Base-by-base conservation (phyloP, 2,329 filamentous ascomycete species). In the Fusarium poae region DNA sequence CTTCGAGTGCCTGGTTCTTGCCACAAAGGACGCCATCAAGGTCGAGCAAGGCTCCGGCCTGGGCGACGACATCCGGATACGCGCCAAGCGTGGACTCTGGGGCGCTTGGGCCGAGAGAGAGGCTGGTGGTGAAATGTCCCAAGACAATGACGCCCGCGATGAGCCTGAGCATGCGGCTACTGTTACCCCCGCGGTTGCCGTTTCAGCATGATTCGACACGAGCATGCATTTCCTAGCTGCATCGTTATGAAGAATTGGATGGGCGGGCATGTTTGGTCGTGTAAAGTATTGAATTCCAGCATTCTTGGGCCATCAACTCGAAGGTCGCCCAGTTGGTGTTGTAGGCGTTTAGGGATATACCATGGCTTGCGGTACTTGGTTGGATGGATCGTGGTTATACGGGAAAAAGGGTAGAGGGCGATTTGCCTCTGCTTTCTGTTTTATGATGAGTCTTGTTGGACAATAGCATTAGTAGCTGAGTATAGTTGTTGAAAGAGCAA, bases 1-100 rank as follows among this genome's bases (percentile, higher is more conserved):
- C 83, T 99, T 99, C 75, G 96, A 99, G 81, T 91, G 96, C 56
- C 85, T 99, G 25, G 96, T 99, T 5, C 86, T 99, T 46, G 96
- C 95, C 7, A 99, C 96, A 42, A 99, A 99, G 82, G 96, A 99
- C 77, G 96, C 96, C 29, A 92, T 99, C 81, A 97, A 97, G 81
- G 93, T 98, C 27, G 95, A 98, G 77, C 96, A 99, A 80, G 87
- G 87, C 49, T 84, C 90, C 65, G 87, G 85, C 37, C 86, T 98
- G 27, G 94, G 94, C 50, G 92, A 90, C 4, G 87, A 91, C 16
- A 93, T 99, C 75, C 86, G 91, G 61, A 92, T 99, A 61, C 86
- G 93, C 71, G 94, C 92, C 62, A 99, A 99, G 87, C 88, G 93
- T 73, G 95, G 93, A n/a, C 89, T 99, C 4, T 99, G 96, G 95